Conservation (phyloP, 202 grass and related monocot genomes). For the Hordeum pubiflorum region DNA sequence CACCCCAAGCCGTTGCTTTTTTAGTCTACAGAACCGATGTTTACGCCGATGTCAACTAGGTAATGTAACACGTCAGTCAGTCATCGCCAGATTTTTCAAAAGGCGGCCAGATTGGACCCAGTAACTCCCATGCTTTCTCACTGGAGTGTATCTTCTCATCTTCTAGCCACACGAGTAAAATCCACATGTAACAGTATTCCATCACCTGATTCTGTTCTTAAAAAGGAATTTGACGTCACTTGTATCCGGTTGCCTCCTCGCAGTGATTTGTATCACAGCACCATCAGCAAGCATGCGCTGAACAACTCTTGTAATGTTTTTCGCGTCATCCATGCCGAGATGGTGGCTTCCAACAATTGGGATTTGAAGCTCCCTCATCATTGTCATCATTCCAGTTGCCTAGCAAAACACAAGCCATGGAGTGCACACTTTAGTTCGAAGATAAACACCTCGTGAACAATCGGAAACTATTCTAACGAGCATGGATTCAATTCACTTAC, state of each 20-base stretch:
- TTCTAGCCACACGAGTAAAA: not conserved
- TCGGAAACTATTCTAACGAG: not conserved
- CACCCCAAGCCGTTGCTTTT: not conserved
- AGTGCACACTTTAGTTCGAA: not conserved
- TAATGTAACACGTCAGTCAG: not conserved
- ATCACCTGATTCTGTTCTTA: slow-evolving; percentile 55
- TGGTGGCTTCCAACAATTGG: slow-evolving; percentile 66
- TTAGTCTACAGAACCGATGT: not conserved
- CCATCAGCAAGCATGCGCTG: slow-evolving; percentile 74
- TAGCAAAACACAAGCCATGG: slow-evolving; percentile 22
- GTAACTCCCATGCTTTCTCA: not conserved
- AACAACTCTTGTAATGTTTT: slow-evolving; percentile 80
- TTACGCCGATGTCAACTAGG: not conserved
- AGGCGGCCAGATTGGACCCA: not conserved
- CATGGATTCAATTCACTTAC: slow-evolving; percentile 23
- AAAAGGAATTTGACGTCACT: slow-evolving; percentile 57
- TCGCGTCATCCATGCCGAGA: slow-evolving; percentile 84
- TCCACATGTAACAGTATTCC: not conserved
- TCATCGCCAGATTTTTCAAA: not conserved
- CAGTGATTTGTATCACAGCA: slow-evolving; percentile 60
- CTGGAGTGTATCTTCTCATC: not conserved
- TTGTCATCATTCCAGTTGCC: slow-evolving; percentile 92
- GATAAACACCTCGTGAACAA: not conserved
- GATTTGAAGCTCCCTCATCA: slow-evolving; percentile 78
- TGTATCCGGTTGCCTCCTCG: slow-evolving; percentile 40